Evolutionary conservation across 129 eudicot species (phyloP).

Genomic region (Escallonia herrerae): DNA sequence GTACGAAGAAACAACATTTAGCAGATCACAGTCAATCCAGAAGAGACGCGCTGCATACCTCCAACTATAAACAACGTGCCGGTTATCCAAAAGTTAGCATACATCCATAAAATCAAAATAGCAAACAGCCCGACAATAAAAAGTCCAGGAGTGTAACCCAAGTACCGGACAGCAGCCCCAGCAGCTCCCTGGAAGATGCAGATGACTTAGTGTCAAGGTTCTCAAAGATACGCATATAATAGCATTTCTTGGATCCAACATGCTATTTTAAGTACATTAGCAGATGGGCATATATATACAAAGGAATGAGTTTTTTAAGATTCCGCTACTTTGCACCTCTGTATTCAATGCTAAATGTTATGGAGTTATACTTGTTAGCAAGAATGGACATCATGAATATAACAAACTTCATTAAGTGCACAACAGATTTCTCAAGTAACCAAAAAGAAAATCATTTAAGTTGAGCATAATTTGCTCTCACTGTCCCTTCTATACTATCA

Average conservation of each 20-base stretch:
- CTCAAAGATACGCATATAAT: neutral
- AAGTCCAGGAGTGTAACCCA: slow-evolving; percentile 95
- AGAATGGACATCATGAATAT: too few species aligned
- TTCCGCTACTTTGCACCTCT: too few species aligned
- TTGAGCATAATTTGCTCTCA: too few species aligned
- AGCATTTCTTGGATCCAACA: neutral
- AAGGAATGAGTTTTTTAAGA: neutral
- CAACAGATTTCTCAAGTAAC: too few species aligned
- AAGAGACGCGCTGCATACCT: slow-evolving; percentile 39
- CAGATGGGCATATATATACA: neutral
- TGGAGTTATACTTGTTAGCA: too few species aligned
- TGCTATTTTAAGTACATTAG: neutral
- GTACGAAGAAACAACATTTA: neutral
- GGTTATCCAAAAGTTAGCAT: slow-evolving; percentile 94
- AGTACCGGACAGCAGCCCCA: slow-evolving; percentile 72
- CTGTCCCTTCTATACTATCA: too few species aligned
- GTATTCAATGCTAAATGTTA: too few species aligned
- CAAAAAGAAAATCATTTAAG: too few species aligned
- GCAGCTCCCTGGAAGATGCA: slow-evolving; percentile 66
- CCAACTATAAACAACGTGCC: slow-evolving; percentile 90
- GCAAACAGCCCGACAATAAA: slow-evolving; percentile 85
- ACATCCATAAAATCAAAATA: slow-evolving; percentile 89
- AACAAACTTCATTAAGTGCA: too few species aligned
- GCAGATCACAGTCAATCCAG: neutral
- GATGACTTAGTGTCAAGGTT: slow-evolving; percentile 13